Percentiles rank a stretch among this genome's conserved stretches.
phyloP scores from a whole-genome alignment of 2,329 filamentous ascomycete genomes.

The Helotiales sp. region DNA sequence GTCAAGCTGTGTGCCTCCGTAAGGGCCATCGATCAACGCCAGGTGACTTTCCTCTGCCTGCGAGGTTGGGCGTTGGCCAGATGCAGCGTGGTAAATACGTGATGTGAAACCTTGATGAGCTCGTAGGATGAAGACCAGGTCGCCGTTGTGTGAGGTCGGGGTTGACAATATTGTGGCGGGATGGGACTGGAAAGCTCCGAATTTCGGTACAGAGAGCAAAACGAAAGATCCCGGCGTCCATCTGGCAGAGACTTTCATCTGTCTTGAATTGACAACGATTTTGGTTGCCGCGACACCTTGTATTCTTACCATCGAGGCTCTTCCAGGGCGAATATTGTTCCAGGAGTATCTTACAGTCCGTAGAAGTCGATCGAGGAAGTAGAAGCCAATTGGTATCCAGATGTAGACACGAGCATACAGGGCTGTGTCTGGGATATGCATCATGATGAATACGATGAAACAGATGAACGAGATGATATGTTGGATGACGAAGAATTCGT shows the following conservation, averaged over 20 bases:
- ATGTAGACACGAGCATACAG: constrained; percentile 5
- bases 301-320: neutral
- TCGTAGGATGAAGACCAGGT: neutral
- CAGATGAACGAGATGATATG: constrained; percentile 1
- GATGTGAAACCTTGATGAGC: neutral
- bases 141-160: neutral
- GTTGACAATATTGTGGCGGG: neutral
- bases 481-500: constrained; percentile 11
- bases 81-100: neutral
- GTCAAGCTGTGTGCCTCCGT: constrained; percentile 49
- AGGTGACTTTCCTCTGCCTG: neutral
- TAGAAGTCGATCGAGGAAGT: neutral
- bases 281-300: neutral
- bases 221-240: neutral
- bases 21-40: constrained; percentile 56
- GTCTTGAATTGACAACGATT: neutral
- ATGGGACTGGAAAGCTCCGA: neutral
- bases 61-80: neutral
- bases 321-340: constrained; percentile 6
- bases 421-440: neutral
- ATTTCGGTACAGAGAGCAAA: neutral
- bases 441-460: constrained; percentile 1
- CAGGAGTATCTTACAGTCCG: neutral
- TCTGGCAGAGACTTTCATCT: neutral
- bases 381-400: constrained; percentile 7